phyloP scores from a whole-genome alignment of 805 yeast species.

The Kluyveromyces lactis region DNA sequence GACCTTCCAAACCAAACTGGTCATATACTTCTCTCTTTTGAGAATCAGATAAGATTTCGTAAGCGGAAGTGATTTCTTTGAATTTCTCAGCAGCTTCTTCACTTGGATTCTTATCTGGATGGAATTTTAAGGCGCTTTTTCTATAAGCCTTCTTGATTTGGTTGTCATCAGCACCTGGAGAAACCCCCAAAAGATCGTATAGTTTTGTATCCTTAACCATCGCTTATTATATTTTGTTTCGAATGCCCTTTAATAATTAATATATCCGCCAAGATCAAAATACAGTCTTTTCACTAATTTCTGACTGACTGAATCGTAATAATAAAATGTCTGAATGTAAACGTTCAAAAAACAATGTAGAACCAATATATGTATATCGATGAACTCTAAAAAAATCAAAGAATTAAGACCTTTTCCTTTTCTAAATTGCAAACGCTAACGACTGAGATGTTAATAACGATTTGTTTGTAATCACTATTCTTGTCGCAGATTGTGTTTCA shows the following conservation, averaged over 20 bases:
- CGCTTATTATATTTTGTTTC: conserved; percentile 9
- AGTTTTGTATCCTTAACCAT: conserved; percentile 80
- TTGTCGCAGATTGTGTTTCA: no score
- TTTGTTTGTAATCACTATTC: no score
- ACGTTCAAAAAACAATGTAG: no score
- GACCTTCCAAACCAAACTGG: conserved; percentile 87
- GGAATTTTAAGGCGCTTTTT: conserved; percentile 70
- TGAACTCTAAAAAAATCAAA: no score
- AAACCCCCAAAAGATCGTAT: conserved; percentile 66
- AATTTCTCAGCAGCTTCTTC: conserved; percentile 86
- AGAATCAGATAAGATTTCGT: conserved; percentile 79
- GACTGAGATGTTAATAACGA: no score
- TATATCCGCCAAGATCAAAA: not conserved
- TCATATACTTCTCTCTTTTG: conserved; percentile 88
- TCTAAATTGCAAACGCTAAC: no score
- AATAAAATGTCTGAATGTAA: no score
- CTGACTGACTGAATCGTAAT: no score
- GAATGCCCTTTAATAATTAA: not conserved
- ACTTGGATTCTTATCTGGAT: conserved; percentile 75
- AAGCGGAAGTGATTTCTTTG: conserved; percentile 81
- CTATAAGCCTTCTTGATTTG: conserved; percentile 80
- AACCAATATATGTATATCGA: no score
- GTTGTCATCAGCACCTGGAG: conserved; percentile 56
- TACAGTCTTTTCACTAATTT: not conserved
- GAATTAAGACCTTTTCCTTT: no score